Conservation (phyloP, 345 rosid species). For the Eucalyptus pauciflora region DNA sequence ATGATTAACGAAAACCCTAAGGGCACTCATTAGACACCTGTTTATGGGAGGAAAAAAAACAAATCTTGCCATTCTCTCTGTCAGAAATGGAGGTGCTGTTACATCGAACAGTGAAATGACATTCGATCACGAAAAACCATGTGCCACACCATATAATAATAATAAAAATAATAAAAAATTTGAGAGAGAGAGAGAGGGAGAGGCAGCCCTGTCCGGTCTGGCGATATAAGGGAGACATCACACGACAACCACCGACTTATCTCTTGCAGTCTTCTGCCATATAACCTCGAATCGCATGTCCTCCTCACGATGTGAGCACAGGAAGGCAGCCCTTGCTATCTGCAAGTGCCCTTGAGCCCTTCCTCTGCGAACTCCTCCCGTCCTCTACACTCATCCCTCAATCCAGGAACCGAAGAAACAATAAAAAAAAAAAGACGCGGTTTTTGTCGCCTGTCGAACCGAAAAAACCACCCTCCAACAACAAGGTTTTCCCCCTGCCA, state of each 20-base stretch:
- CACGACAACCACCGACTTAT: background rate
- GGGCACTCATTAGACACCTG: background rate
- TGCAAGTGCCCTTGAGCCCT: background rate
- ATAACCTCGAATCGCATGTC: background rate
- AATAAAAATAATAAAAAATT: background rate
- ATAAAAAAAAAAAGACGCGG: background rate
- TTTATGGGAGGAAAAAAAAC: accelerated
- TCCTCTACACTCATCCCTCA: background rate
- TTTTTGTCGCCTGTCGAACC: background rate
- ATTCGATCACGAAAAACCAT: background rate
- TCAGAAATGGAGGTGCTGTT: background rate
- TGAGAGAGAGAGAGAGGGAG: background rate
- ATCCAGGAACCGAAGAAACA: background rate
- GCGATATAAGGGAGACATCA: background rate
- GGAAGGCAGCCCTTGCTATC: background rate
- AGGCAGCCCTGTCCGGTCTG: background rate
- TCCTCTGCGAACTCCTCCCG: background rate
- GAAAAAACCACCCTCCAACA: background rate
- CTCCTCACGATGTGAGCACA: background rate
- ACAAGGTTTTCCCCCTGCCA: background rate
- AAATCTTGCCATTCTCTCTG: background rate
- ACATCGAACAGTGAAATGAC: background rate
- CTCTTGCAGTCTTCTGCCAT: background rate
- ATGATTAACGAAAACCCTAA: background rate
- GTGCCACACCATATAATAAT: background rate